phyloP scores from a whole-genome alignment of 2,329 filamentous ascomycete genomes.

The Botrytis hyacinthi region DNA sequence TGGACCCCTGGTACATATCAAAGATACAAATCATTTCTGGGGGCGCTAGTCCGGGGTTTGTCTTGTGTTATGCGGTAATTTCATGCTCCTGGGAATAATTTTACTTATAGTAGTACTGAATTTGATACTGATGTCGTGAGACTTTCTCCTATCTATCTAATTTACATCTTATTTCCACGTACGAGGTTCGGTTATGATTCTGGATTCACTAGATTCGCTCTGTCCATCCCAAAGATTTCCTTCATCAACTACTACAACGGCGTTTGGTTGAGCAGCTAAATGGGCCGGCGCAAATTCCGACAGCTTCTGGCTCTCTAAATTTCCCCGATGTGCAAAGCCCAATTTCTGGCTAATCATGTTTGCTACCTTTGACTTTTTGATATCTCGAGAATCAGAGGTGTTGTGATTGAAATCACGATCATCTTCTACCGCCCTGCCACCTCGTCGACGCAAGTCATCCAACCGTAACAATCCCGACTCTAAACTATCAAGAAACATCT shows the following conservation, averaged over 20 bases:
- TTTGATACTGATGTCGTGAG: background rate
- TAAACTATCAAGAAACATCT: conserved; percentile 13
- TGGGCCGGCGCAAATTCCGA: background rate
- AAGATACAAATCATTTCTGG: background rate
- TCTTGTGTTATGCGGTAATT: background rate
- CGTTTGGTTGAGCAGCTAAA: background rate
- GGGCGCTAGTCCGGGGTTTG: background rate
- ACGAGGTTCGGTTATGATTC: conserved; percentile 11
- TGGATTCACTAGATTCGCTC: conserved; percentile 17
- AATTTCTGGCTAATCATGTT: background rate
- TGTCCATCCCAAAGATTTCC: conserved; percentile 2
- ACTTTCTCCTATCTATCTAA: background rate
- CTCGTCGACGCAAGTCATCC: conserved; percentile 17
- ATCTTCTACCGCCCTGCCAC: background rate
- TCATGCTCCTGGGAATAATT: background rate
- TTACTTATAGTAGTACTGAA: background rate
- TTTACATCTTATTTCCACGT: conserved; percentile 11
- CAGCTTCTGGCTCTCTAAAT: background rate
- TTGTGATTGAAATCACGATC: background rate
- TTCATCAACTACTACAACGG: background rate
- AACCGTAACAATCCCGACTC: conserved; percentile 13
- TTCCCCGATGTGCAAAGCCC: background rate
- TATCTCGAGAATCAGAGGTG: background rate
- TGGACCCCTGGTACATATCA: background rate
- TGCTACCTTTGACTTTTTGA: background rate